These are phyloP conservation scores for Daldinia vernicosa DNA, from an alignment of 495 filamentous ascomycete genomes.

Conservation along the genomic window DNA sequence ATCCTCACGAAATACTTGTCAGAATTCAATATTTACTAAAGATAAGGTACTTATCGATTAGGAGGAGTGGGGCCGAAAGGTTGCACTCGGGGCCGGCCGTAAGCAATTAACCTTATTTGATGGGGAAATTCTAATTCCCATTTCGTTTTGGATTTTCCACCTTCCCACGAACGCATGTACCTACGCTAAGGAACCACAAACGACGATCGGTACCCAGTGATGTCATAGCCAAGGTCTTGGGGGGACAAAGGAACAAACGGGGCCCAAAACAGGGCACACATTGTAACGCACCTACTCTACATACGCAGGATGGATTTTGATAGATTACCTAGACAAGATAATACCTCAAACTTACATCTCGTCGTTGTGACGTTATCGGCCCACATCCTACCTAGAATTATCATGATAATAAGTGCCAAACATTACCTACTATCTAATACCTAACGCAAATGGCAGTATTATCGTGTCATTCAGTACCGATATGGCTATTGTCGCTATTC, in stretches of 20 bases:
- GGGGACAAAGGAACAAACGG: constrained; percentile 11
- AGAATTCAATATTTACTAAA: too few relatives aligned
- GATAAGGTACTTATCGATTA: too few relatives aligned
- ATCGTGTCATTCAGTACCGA: neutral
- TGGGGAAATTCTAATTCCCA: constrained; percentile 26
- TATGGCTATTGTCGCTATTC: constrained; percentile 35
- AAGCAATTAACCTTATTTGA: constrained; percentile 30
- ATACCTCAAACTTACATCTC: constrained; percentile 5
- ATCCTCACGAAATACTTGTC: neutral
- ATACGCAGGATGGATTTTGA: neutral
- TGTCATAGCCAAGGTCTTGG: constrained; percentile 40
- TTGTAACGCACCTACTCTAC: neutral
- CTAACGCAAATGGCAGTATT: constrained; percentile 16
- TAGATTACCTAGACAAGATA: neutral
- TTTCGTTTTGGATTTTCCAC: neutral
- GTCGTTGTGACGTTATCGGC: neutral
- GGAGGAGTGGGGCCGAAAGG: constrained; percentile 21
- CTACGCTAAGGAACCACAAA: constrained; percentile 34
- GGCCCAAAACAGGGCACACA: neutral
- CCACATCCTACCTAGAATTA: neutral
- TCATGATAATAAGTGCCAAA: neutral
- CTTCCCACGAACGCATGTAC: constrained; percentile 10
- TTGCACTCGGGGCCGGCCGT: constrained; percentile 25
- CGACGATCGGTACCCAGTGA: constrained; percentile 15
- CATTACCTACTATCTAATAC: constrained; percentile 3